Base-by-base conservation (phyloP, 208 protist species). In the Balamuthia mandrillaris region DNA sequence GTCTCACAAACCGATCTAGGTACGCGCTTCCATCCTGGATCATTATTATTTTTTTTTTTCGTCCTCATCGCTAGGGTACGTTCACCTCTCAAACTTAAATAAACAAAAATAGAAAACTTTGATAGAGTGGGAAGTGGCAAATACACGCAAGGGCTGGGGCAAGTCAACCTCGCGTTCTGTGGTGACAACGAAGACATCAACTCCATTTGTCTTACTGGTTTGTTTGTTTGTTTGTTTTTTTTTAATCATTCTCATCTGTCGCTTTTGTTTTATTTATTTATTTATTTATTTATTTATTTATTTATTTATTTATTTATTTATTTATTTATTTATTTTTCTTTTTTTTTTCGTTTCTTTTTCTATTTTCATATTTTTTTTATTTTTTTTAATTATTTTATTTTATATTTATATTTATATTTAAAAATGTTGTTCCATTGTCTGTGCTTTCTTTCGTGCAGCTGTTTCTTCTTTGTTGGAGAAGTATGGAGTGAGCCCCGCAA, bases 81-180 rank as follows among this genome's bases (percentile, higher is more conserved):
- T n/a, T n/a, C n/a, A n/a, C n/a, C n/a, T 54, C 45, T 72, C 52
- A 49, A 72, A 31, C 16, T 35, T 21, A 75, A 27, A n/a, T n/a
- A 75, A 72, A 42, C 29, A 68, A 12, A 78, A 66, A 47, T 66
- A 90, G 90, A 96, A 66, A 41, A 44, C 33, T 88, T 84, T 18
- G 94, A 96, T 81, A 82, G 86, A 4, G 91, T 89, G 0, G 41
- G 65, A 12, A 54, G 70, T n/a, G 95, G 95, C 56, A 97, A 97
- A 88, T 97, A 96, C 74, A 96, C 94, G 12, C 78, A 95, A 27
- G 96, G 96, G 31, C 87, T 97, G 1, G 95, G 94, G 3, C 96
- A 97, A 88, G 88, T 51, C 14, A 90, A 89, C 87, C 95, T 97
- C 90, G 90, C 93, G 1, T 96, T 96, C 81, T 89, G 86, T 44